Evolutionary conservation across 2,329 filamentous ascomycete species (phyloP), one percentile per base, ranked within the genome.

Genomic region (Macrophomina phaseolina): DNA sequence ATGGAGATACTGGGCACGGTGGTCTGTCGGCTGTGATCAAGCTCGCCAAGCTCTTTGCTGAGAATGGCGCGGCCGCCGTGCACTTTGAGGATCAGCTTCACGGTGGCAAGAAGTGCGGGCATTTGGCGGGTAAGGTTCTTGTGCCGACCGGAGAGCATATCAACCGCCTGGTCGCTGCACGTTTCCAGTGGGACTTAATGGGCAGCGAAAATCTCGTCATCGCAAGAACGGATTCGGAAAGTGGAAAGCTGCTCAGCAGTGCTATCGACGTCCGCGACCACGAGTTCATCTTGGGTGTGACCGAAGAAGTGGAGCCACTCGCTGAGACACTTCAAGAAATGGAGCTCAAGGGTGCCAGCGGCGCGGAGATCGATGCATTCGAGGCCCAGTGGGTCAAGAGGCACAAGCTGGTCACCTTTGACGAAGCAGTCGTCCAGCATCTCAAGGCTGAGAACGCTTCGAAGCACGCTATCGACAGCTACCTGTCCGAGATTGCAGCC

Each of bases 121-220:
- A 99, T 81, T 83, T 98, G 68, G 95, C 95, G 0, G 95, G 95
- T 71, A 99, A 98, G 79, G 95, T 98, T 1, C 84, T 99, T 8
- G 95, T 98, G 2, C 94, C 95, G 0, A 89, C 94, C 0, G 91
- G 93, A 68, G 95, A 98, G 78, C 95, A 99, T 82, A 97, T 98
- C 84, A 97, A 97, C 82, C 90, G 95, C 34, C 88, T 99, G 4
- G 90, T 93, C 23, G 94, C 95, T 1, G 90, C 94, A 3, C 90
- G 95, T 68, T 97, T 97, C 82, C 95, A 99, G 76, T 99, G 94
- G 94, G 95, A 99, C 75, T 85, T 97, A 72, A 98, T 99, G 94
- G 95, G 94, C 55, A 90, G 88, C 63, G 95, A 99, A 82, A 98
- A 97, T 78, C 85, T 98, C 4, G 89, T 98, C 49, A 95, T 99